phyloP scores from a whole-genome alignment of 176 grass and related monocot genomes.

The Typha latifolia region DNA sequence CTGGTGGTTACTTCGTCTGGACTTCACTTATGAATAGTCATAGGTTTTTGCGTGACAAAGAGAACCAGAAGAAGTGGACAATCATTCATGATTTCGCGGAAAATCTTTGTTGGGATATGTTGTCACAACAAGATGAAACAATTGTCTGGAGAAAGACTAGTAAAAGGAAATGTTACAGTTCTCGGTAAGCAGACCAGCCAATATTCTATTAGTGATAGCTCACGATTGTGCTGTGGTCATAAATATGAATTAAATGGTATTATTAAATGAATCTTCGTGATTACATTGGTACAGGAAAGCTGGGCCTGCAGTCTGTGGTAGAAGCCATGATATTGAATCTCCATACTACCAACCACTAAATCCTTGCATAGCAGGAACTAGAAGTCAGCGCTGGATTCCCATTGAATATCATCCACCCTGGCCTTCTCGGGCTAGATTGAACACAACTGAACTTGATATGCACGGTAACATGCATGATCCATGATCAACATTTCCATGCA shows the following conservation, averaged over 20 bases:
- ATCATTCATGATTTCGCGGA: slow-evolving; percentile 52
- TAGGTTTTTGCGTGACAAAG: slow-evolving; percentile 80
- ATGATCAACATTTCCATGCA: background rate
- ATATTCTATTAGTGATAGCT: background rate
- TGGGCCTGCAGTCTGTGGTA: slow-evolving; percentile 58
- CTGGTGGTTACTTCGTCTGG: slow-evolving; percentile 96
- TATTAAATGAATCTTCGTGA: no score
- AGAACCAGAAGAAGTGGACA: slow-evolving; percentile 91
- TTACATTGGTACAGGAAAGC: slow-evolving; percentile 43
- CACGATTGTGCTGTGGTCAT: background rate
- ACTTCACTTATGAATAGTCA: slow-evolving; percentile 82
- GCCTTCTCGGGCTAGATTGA: slow-evolving; percentile 70
- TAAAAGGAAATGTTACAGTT: slow-evolving; percentile 67
- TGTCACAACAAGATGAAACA: slow-evolving; percentile 98
- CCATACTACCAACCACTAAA: slow-evolving; percentile 80
- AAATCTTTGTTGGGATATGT: slow-evolving; percentile 89
- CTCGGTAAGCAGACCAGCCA: slow-evolving; percentile 36
- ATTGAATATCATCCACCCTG: slow-evolving; percentile 71
- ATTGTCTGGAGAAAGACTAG: slow-evolving; percentile 94
- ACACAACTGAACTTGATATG: slow-evolving; percentile 76
- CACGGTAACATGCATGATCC: slow-evolving; percentile 43
- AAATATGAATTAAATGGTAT: background rate
- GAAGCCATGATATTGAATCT: slow-evolving; percentile 67
- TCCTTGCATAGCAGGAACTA: slow-evolving; percentile 88
- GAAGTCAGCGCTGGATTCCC: slow-evolving; percentile 78